Evolutionary conservation across 2,329 filamentous ascomycete genomes (phyloP), one percentile per base, ranked within the genome.

Genomic region (Diaporthe eres): DNA sequence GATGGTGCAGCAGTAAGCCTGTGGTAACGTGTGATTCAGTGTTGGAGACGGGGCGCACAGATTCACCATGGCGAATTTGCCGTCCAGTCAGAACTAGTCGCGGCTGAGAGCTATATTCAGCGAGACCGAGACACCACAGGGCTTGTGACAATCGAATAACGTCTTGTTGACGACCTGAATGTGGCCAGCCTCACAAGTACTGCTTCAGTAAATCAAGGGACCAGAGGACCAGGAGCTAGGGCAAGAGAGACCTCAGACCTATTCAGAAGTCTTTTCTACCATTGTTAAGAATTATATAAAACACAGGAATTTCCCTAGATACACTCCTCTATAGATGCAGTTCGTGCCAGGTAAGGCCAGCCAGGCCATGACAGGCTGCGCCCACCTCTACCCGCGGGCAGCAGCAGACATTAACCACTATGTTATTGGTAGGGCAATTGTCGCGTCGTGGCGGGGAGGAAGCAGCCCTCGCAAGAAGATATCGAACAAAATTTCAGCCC

Each of bases 271-370:
- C 67, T 37, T 71, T 70, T 76, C 57, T 76, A 71, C 71, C 74
- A 74, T 76, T 74, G 74, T 72, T 74, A 76, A 74, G 25, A 74
- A 76, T 76, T 76, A 76, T 74, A 74, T 74, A 68, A 72, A 61
- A 76, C 57, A 61, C 44, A 76, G 68, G 37, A 63, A 74, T 74
- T 71, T 68, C 61, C 74, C 74, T 55, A 63, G 60, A 65, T 70
- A 76, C 71, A 74, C 74, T 67, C 37, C 44, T 76, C 74, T 76
- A 70, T 76, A 65, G 72, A 76, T 63, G 55, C 72, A 70, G 60
- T 65, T 61, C 55, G 39, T 73, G 71, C 58, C 71, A 65, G 49
- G 47, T 55, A 57, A 34, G 71, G 47, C 47, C 49, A 44, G 51
- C n/a, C 51, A 67, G 68, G 74, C 55, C 74, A 75, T 75, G 70